Base-by-base conservation (phyloP, 495 filamentous ascomycete genomes). In the Jackrogersella multiformis region DNA sequence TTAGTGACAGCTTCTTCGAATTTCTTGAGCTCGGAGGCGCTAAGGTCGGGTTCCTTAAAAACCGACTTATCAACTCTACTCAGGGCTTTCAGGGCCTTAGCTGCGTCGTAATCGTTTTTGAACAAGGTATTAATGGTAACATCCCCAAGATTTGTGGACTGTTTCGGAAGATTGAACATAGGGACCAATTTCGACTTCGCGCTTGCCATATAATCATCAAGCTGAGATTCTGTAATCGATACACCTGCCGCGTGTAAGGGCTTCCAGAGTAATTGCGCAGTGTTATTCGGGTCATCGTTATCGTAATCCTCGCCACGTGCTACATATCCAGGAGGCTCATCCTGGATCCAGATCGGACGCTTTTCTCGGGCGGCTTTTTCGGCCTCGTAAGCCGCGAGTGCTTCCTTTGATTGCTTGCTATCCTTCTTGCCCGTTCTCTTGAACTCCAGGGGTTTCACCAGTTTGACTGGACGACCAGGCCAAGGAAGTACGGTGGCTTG, bases 1-100 rank as follows among this genome's bases (percentile, higher is more conserved):
- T 94, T 97, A 7, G 88, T 82, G 9, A 99, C 93, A 10, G 86
- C 95, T 70, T 99, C 94, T 72, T 96, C 95, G 65, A 98, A 99
- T 59, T 88, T 88, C 72, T 94, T 94, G 39, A 91, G 73, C 72
- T 98, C 94, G 20, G 90, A 86, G 4, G 89, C 83, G 28, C 78
- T 90, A 45, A 97, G 77, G 59, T 92, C 88, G 5, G 95, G 95
- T 74, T 97, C 94, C 49, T 92, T 90, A 45, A 99, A 87, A 61
- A 90, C 90, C 59, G 88, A 87, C 72, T 88, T 88, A 45, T 88
- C 88, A 5, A 88, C 75, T 63, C 84, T 85, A 61, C 84, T 79
- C 15, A 99, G 77, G 45, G 87, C 84, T 51, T 87, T 84, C n/a
- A 96, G 81, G n/a, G 94, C 89, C 60, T 86, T 85, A 10, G 89